Evolutionary conservation across 2,329 filamentous ascomycete species (phyloP), one percentile per base, ranked within the genome.

Genomic region (Tolypocladium sp.): DNA sequence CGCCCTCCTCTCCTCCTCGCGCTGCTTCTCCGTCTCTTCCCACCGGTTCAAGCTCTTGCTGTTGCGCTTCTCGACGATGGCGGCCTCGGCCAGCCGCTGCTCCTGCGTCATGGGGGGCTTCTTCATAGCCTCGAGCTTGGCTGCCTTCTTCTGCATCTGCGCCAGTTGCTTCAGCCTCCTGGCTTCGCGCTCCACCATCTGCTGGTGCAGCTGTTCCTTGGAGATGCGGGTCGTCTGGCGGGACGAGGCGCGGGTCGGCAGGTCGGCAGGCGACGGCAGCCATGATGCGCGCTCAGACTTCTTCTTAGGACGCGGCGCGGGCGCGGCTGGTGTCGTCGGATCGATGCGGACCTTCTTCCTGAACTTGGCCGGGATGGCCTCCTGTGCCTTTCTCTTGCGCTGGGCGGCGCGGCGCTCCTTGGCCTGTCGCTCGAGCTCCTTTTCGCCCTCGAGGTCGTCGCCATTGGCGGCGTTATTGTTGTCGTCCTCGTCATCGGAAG

Each of bases 21-120:
- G 86, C 70, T 89, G 86, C 74, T 91, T 92, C 75, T 99, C 94
- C 8, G 91, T 90, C 72, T 91, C 89, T 72, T 97, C 92, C 92
- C 93, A 97, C 59, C 91, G 83, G 69, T 93, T 97, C 68, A 96
- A 76, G 73, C 89, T 97, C 79, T 91, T 95, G 65, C 88, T 84
- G 73, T 99, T 97, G 67, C 87, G 81, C 73, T 89, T 88, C 74
- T 97, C 94, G 8, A 95, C 87, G 57, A 87, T 77, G 22, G 88
- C 90, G 1, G 92, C 92, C 73, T 96, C 91, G 35, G 85, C 87
- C 35, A 97, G 79, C 42, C 92, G 84, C 71, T 97, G 88, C 52
- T 85, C 91, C 73, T 97, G 93, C 7, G 92, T 96, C 84, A 96
- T 86, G 35, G 88, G 82, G 60, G 88, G 89, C 58, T 90, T 90